Evolutionary conservation across 768 basidiomycete species (phyloP), one percentile per base, ranked within the genome.

Genomic region (Paxillus rubicundulus): DNA sequence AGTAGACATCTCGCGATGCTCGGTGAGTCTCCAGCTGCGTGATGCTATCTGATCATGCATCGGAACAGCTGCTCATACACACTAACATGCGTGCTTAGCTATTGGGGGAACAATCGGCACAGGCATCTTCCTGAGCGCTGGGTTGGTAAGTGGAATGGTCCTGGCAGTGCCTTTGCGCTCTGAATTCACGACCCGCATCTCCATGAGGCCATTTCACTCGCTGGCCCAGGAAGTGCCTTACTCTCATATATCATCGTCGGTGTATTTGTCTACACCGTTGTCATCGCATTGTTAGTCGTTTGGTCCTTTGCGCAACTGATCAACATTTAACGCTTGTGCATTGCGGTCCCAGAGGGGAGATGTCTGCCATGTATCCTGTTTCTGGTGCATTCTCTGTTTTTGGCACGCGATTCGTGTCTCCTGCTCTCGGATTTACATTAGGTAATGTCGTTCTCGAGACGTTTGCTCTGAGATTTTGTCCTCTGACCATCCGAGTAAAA

Each of bases 321-420:
- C 34, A 9, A 48, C 16, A 12, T 39, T 27, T 47, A n/a, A 37
- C 9, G 12, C 28, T 27, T 20, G 45, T n/a, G 14, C 17, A 34
- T 21, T 17, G n/a, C 32, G 18, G n/a, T 54, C 21, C 40, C 30
- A 81, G 79, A 30, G 84, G 84, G 10, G 84, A 86, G 62, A 85
- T 87, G 84, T 74, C 83, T 18, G 75, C 81, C 16, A 78, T 84
- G 70, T 84, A 74, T 52, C 83, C 82, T 0, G 80, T 85, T 21
- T 80, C 81, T 21, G 84, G 82, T 32, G 78, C 81, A 32, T 84
- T 85, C 63, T 79, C 82, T 16, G 69, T 73, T 18, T 82, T 84
- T 53, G 82, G 80, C 1, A 69, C 74, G 17, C 76, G 82, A 28
- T 84, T 85, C 53, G 78, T 85, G 41, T 82, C 81, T 12, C 78